Percentiles rank a stretch among this genome's conserved stretches.
Evolutionary conservation across 2,329 filamentous ascomycete species (phyloP).

Genomic region (Ophiostoma fasciatum): DNA sequence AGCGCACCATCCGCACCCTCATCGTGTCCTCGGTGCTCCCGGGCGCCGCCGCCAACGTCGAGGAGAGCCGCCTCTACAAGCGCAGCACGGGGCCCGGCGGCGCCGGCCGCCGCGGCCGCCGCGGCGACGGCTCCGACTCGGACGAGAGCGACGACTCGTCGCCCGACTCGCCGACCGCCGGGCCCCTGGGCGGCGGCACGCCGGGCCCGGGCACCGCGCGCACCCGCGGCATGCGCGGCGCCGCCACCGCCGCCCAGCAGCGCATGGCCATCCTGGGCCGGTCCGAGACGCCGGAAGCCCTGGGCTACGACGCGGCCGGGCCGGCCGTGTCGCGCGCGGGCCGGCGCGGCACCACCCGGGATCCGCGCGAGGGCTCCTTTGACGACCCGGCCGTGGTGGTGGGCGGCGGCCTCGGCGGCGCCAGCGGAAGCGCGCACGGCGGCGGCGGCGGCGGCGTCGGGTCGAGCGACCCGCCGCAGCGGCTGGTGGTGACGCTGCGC

Average conservation of each 20-base stretch:
- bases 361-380: conserved; percentile 46
- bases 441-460: too few relatives aligned
- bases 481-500: conserved; percentile 59
- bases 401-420: too few relatives aligned
- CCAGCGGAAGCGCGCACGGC: too few relatives aligned
- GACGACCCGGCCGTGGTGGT: conserved; percentile 43
- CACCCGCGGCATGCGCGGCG: conserved; percentile 77
- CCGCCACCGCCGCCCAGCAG: conserved; percentile 72
- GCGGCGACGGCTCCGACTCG: conserved; percentile 72
- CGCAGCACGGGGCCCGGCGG: conserved; percentile 47
- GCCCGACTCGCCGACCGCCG: conserved; percentile 70
- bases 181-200: conserved; percentile 48
- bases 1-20: conserved; percentile 81
- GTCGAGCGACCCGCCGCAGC: too few relatives aligned
- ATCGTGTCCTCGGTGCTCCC: conserved; percentile 87
- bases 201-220: conserved; percentile 56
- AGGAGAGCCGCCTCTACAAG: conserved; percentile 81
- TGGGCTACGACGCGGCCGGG: conserved; percentile 28
- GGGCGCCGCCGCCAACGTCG: conserved; percentile 63
- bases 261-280: conserved; percentile 71
- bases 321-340: conserved; percentile 62
- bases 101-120: conserved; percentile 31
- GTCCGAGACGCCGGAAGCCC: conserved; percentile 76
- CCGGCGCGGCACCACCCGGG: conserved; percentile 35
- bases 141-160: conserved; percentile 83